Conservation (phyloP, 2,329 filamentous ascomycete species). For the Monosporascus sp. region DNA sequence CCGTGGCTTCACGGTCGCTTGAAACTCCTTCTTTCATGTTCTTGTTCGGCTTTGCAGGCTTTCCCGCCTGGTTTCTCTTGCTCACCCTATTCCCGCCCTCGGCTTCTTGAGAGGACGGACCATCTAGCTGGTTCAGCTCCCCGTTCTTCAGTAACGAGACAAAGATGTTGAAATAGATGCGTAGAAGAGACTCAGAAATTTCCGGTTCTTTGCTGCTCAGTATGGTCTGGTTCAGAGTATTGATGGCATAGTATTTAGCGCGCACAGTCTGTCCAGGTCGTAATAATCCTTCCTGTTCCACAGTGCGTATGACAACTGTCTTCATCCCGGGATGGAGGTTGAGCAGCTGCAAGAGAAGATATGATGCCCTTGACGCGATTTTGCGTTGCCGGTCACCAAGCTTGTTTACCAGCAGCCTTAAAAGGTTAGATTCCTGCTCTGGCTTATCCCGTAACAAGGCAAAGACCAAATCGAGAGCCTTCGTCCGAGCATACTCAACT, state of each 20-base stretch:
- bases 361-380: conserved; percentile 88
- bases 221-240: conserved; percentile 95
- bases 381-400: conserved; percentile 93
- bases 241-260: conserved; percentile 92
- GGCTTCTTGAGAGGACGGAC: conserved; percentile 30
- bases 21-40: conserved; percentile 24
- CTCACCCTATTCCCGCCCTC: conserved; percentile 37
- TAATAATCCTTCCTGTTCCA: conserved; percentile 85
- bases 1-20: conserved; percentile 64
- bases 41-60: conserved; percentile 28
- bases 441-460: conserved; percentile 92
- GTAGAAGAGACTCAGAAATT: conserved; percentile 73
- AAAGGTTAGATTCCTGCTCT: conserved; percentile 90
- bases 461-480: conserved; percentile 85
- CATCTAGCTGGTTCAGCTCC: conserved; percentile 33
- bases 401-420: conserved; percentile 91
- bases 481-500: conserved; percentile 84
- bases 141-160: conserved; percentile 69
- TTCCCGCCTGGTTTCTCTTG: conserved; percentile 43
- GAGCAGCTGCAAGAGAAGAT: conserved; percentile 86
- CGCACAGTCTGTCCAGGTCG: conserved; percentile 81
- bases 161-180: conserved; percentile 91
- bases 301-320: conserved; percentile 71
- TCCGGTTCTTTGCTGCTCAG: conserved; percentile 77
- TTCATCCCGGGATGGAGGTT: conserved; percentile 93